These are phyloP conservation scores for Penicillium chermesinum DNA, from an alignment of 495 filamentous ascomycete species.

Conservation along the genomic window DNA sequence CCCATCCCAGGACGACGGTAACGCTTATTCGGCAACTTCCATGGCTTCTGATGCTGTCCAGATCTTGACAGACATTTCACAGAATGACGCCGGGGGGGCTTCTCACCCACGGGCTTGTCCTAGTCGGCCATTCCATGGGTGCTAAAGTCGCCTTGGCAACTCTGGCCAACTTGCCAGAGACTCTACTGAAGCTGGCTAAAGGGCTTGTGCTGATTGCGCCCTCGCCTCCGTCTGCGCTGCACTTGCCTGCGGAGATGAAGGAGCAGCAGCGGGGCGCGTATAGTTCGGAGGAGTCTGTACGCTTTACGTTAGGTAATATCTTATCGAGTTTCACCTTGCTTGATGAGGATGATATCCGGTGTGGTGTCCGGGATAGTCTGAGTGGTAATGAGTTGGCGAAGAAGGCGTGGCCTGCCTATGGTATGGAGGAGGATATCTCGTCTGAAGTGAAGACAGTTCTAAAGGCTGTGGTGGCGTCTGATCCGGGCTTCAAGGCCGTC, in stretches of 20 bases:
- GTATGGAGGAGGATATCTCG: conserved; percentile 37
- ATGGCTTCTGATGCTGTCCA: conserved; percentile 30
- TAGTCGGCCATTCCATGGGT: conserved; percentile 43
- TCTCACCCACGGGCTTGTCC: conserved; percentile 22
- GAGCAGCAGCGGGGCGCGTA: conserved; percentile 34
- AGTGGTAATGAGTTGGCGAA: conserved; percentile 28
- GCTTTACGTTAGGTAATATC: conserved; percentile 31
- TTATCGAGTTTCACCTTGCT: conserved; percentile 23
- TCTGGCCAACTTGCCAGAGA: conserved; percentile 6
- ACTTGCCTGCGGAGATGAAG: conserved; percentile 32
- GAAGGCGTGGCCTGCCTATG: conserved; percentile 35
- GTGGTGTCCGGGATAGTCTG: conserved; percentile 29
- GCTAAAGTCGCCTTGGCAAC: conserved; percentile 36
- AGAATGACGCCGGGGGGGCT: conserved; percentile 9
- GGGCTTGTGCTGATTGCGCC: conserved; percentile 36
- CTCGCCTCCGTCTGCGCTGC: conserved; percentile 28
- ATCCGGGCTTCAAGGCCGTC: conserved; percentile 7
- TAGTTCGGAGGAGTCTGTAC: conserved; percentile 20
- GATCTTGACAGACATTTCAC: conserved; percentile 7
- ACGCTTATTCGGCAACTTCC: conserved; percentile 20
- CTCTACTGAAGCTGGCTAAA: conserved; percentile 13
- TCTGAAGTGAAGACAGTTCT: conserved; percentile 6
- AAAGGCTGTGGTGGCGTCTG: neutral
- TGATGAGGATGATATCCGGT: conserved; percentile 13
- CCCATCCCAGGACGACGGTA: conserved; percentile 7